Evolutionary conservation across 441 rosid species (phyloP).

Genomic region (Adansonia grandidieri): DNA sequence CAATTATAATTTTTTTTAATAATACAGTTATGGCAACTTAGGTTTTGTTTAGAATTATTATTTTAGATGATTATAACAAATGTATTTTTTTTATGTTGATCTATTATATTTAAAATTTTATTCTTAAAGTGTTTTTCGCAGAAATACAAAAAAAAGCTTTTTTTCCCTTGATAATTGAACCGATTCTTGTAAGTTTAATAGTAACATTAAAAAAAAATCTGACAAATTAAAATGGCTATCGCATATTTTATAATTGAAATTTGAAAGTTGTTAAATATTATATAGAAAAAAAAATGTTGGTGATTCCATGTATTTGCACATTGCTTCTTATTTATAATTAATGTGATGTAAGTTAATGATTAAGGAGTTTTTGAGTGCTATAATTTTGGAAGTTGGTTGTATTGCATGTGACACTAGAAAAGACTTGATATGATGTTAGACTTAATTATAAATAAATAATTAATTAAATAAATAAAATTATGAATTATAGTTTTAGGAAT

Average conservation of each 20-base stretch:
- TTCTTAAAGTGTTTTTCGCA: too few species aligned
- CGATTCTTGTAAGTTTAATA: not conserved
- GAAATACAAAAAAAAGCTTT: too few species aligned
- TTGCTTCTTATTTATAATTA: not conserved
- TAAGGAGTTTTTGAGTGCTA: slow-evolving; percentile 4
- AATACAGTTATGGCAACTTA: not conserved
- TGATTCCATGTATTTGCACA: slow-evolving; percentile 27
- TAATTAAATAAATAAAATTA: too few species aligned
- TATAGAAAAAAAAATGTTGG: not conserved
- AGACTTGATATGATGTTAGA: not conserved
- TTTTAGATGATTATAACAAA: not conserved
- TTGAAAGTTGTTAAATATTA: not conserved
- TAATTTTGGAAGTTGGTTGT: not conserved
- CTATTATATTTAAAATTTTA: too few species aligned
- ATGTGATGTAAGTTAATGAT: slow-evolving; percentile 32
- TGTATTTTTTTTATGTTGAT: not conserved
- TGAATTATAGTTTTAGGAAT: not conserved
- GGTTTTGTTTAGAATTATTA: not conserved
- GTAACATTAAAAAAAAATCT: too few species aligned
- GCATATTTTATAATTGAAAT: not conserved
- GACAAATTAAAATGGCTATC: too few species aligned
- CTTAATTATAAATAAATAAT: not conserved
- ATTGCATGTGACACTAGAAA: slow-evolving; percentile 19
- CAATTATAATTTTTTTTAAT: not conserved
- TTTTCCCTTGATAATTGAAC: too few species aligned